phyloP scores from a whole-genome alignment of 2,329 filamentous ascomycete species.

The Cephalotrichum gorgonifer region DNA sequence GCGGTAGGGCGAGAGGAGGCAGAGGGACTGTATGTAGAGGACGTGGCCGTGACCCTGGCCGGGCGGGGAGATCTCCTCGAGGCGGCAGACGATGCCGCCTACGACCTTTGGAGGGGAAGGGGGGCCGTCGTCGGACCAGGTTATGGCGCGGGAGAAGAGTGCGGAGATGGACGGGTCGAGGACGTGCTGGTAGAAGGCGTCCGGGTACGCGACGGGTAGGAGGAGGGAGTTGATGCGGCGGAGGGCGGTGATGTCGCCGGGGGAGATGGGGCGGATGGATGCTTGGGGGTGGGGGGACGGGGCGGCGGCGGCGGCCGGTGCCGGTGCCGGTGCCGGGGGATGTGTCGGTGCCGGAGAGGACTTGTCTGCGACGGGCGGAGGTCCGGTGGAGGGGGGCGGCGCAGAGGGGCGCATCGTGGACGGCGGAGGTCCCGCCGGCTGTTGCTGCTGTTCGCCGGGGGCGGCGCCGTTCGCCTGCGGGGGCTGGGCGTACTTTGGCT shows the following conservation, averaged over 20 bases:
- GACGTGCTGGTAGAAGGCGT: conserved; percentile 50
- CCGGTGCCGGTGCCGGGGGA: conserved; percentile 12
- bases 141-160: conserved; percentile 49
- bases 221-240: conserved; percentile 56
- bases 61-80: conserved; percentile 28
- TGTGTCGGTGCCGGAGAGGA: too few relatives aligned
- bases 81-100: conserved; percentile 52
- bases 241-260: conserved; percentile 44
- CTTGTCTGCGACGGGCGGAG: conserved; percentile 22
- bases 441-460: conserved; percentile 8
- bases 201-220: conserved; percentile 52
- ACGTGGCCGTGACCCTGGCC: conserved; percentile 23
- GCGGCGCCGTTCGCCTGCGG: conserved; percentile 16
- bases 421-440: conserved; percentile 8
- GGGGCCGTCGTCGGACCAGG: conserved; percentile 36
- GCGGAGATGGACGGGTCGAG: conserved; percentile 36
- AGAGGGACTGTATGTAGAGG: conserved; percentile 56
- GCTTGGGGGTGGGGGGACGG: conserved; percentile 34
- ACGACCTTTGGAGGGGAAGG: conserved; percentile 36
- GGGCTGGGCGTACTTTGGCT: conserved; percentile 23
- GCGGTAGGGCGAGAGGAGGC: conserved; percentile 53
- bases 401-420: conserved; percentile 11
- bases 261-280: conserved; percentile 37
- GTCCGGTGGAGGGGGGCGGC: conserved; percentile 14
- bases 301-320: conserved; percentile 13